These are phyloP conservation scores for Crataegus laevigata DNA, from an alignment of 306 rosid species.

Conservation along the genomic window DNA sequence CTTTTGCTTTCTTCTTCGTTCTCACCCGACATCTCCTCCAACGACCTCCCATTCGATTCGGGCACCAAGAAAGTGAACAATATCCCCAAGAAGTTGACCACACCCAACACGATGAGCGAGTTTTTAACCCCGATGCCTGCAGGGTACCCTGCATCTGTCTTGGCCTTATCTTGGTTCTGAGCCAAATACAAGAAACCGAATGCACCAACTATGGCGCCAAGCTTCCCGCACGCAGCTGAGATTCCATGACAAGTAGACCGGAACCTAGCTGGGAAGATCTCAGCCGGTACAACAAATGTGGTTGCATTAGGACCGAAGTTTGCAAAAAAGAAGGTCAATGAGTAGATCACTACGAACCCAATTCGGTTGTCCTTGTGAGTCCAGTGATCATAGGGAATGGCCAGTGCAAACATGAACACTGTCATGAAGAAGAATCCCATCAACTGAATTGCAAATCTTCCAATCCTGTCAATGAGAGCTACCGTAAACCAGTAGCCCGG, in stretches of 20 bases:
- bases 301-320: constrained; percentile 82
- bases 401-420: constrained; percentile 63
- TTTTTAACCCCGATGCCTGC: constrained; percentile 63
- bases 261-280: constrained; percentile 67
- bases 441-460: constrained; percentile 61
- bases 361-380: constrained; percentile 41
- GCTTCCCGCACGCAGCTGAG: constrained; percentile 63
- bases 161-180: constrained; percentile 44
- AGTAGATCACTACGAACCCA: constrained; percentile 54
- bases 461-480: constrained; percentile 54
- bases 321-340: constrained; percentile 63
- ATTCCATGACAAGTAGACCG: constrained; percentile 73
- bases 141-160: constrained; percentile 66
- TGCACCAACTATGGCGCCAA: constrained; percentile 71
- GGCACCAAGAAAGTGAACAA: constrained; percentile 60
- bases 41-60: constrained; percentile 60
- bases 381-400: constrained; percentile 73
- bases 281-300: constrained; percentile 74
- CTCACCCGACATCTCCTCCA: constrained; percentile 78
- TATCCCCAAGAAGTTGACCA: constrained; percentile 49
- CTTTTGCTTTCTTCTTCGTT: constrained; percentile 34
- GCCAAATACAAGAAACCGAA: constrained; percentile 75
- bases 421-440: constrained; percentile 89
- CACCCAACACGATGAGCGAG: constrained; percentile 40
- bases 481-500: constrained; percentile 82